Evolutionary conservation across 208 protist genomes (phyloP).

Genomic region (Novymonas esmeraldas): DNA sequence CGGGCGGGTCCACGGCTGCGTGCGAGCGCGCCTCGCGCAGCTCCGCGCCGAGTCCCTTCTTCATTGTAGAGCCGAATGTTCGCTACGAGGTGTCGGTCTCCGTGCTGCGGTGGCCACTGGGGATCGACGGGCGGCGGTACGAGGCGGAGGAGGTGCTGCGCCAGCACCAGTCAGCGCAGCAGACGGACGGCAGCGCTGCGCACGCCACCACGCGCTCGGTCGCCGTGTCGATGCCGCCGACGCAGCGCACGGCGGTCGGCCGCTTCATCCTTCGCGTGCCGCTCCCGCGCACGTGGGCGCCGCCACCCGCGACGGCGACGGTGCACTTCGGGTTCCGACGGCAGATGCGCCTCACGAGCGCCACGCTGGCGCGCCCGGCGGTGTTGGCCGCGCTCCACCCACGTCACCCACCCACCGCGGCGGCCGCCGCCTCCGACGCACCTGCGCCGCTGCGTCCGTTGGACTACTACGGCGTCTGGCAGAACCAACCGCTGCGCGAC

Average conservation of each 20-base stretch:
- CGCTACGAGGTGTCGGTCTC: constrained; percentile 52
- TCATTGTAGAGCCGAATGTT: constrained; percentile 51
- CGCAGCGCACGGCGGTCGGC: constrained; percentile 20
- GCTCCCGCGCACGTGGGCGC: constrained; percentile 44
- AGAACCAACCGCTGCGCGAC: constrained; percentile 51
- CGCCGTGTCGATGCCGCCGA: background rate
- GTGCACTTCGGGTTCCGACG: constrained; percentile 80
- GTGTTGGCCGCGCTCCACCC: constrained; percentile 48
- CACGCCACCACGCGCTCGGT: background rate
- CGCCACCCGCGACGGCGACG: constrained; percentile 26
- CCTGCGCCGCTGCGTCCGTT: constrained; percentile 11
- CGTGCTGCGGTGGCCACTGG: constrained; percentile 21
- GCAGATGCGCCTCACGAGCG: constrained; percentile 33
- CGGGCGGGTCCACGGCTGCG: background rate
- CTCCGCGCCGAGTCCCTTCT: constrained; percentile 54
- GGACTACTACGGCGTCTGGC: constrained; percentile 71
- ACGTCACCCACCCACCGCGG: background rate
- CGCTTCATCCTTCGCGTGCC: constrained; percentile 68
- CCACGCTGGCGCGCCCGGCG: constrained; percentile 40
- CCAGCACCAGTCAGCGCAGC: too few species aligned
- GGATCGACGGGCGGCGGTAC: too few species aligned
- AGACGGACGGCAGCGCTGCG: background rate
- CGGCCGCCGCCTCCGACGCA: background rate
- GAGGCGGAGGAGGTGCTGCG: too few species aligned
- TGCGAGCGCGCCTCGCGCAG: background rate